These are phyloP conservation scores for Xylariaceae sp. DNA, from an alignment of 2,329 filamentous ascomycete species.

Conservation along the genomic window DNA sequence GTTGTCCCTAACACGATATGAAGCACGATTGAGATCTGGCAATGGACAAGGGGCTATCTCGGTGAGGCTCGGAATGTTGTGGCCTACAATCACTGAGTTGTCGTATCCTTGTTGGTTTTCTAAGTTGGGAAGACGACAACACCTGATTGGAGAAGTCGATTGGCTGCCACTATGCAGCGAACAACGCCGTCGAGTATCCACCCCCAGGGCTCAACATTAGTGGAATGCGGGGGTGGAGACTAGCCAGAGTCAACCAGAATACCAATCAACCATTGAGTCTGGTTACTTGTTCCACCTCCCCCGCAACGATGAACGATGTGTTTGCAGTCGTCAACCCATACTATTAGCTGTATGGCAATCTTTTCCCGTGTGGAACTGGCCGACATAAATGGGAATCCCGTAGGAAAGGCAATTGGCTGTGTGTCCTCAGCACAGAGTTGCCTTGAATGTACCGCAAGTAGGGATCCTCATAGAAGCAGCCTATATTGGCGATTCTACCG, in stretches of 20 bases:
- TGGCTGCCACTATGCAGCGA: constrained; percentile 26
- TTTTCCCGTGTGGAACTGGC: not conserved
- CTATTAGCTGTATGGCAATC: not conserved
- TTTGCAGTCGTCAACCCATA: not conserved
- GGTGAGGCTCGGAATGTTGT: constrained; percentile 40
- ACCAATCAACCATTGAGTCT: constrained; percentile 17
- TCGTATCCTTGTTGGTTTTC: constrained; percentile 24
- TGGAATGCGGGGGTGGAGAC: constrained; percentile 40
- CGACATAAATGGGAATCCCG: too few species aligned
- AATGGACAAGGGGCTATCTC: constrained; percentile 22
- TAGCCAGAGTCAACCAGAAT: constrained; percentile 27
- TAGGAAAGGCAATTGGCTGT: too few species aligned
- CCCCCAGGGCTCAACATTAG: constrained; percentile 10
- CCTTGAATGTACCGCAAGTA: not conserved
- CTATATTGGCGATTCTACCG: too few species aligned
- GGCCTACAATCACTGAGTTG: constrained; percentile 29
- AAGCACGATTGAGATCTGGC: constrained; percentile 5
- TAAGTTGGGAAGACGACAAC: constrained; percentile 4
- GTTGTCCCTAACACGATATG: not conserved
- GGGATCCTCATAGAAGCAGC: too few species aligned
- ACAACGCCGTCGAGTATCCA: not conserved
- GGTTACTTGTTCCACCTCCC: constrained; percentile 28
- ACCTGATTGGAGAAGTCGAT: constrained; percentile 19
- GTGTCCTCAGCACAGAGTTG: too few species aligned
- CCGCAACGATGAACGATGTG: constrained; percentile 28